phyloP scores from a whole-genome alignment of 129 eudicot species.

The Arctium lappa region DNA sequence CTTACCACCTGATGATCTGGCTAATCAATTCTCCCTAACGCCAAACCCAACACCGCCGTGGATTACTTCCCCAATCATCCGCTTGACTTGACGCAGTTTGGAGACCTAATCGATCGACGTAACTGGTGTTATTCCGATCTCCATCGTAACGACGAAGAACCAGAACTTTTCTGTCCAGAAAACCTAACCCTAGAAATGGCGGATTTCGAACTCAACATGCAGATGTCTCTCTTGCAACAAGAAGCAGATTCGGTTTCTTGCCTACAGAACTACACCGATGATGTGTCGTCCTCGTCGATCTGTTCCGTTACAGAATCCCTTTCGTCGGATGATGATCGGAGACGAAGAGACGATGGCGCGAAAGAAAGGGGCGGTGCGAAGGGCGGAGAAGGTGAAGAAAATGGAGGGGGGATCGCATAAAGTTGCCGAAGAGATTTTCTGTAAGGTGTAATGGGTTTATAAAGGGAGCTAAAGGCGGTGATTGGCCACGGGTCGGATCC shows the following conservation, averaged over 20 bases:
- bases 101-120: conserved; percentile 37
- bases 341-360: conserved; percentile 12
- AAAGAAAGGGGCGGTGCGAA: conserved; percentile 5
- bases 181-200: conserved; percentile 49
- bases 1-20: neutral
- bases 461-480: conserved; percentile 36
- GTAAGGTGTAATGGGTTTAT: conserved; percentile 49
- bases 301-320: conserved; percentile 8
- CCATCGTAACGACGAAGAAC: conserved; percentile 29
- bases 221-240: conserved; percentile 22
- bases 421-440: conserved; percentile 58
- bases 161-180: conserved; percentile 53
- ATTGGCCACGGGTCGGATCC: conserved; percentile 14
- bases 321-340: conserved; percentile 18
- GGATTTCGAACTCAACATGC: conserved; percentile 38
- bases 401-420: conserved; percentile 27
- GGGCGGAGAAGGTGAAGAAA: conserved; percentile 8
- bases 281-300: neutral
- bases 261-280: no score
- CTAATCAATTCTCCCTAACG: neutral
- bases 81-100: conserved; percentile 19
- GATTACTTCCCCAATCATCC: neutral
- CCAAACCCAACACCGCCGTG: neutral
- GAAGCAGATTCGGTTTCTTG: neutral
- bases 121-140: conserved; percentile 38